A percentile compares a stretch with the other conserved stretches of the same genome.
Conservation (phyloP, 177 flowering plant genomes). For the Vitis hybrid region DNA sequence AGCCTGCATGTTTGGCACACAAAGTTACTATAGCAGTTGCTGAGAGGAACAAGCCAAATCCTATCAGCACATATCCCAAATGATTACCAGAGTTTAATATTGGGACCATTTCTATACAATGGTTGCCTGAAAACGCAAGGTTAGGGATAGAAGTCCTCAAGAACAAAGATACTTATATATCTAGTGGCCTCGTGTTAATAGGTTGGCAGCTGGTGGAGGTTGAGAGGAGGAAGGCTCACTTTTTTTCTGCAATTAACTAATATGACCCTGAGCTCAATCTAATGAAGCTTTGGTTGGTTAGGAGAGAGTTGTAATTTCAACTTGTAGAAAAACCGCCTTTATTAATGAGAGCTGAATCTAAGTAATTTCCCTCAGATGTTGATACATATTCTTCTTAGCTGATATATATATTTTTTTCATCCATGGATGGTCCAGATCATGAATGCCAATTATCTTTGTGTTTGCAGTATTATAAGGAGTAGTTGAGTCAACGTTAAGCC, state of each 20-base stretch:
- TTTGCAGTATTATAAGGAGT: not conserved
- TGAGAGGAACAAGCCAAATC: constrained; percentile 33
- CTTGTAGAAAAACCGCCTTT: too few relatives aligned
- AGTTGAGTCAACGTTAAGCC: not conserved
- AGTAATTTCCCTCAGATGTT: too few relatives aligned
- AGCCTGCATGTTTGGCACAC: constrained; percentile 39
- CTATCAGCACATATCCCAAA: constrained; percentile 14
- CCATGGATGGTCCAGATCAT: not conserved
- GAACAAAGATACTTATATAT: not conserved
- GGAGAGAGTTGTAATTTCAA: not conserved
- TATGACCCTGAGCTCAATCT: not conserved
- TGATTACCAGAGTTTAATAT: not conserved
- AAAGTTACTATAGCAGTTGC: constrained; percentile 40
- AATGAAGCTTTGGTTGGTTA: not conserved
- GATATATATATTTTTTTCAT: too few relatives aligned
- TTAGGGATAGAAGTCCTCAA: not conserved
- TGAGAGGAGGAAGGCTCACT: not conserved
- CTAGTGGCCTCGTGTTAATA: not conserved
- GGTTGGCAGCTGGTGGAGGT: not conserved
- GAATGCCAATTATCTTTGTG: not conserved
- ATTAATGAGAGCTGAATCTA: too few relatives aligned
- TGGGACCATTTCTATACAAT: constrained; percentile 17
- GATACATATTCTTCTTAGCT: too few relatives aligned
- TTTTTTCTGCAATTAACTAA: too few relatives aligned
- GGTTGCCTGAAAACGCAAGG: not conserved